Base-by-base conservation (phyloP, 2,329 filamentous ascomycete genomes). In the Sporothrix variecibatus region DNA sequence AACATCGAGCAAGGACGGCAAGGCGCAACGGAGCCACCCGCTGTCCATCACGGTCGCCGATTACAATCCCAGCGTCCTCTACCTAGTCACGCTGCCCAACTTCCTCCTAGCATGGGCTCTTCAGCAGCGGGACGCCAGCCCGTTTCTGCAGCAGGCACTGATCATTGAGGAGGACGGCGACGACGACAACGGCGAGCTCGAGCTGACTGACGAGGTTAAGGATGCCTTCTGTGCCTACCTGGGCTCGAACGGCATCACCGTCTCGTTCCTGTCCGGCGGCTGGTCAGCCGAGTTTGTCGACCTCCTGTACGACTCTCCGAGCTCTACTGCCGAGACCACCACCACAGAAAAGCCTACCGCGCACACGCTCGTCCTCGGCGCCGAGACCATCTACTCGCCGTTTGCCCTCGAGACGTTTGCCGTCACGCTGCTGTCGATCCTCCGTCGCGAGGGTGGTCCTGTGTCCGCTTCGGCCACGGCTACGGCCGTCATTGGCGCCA, bases 321-420 rank as follows among this genome's bases (percentile, higher is more conserved):
- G 62, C 60, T 76, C 51, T 76, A 43, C 65, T 73, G 40, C 64
- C 71, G 46, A 74, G n/a, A 28, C 72, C 51, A 78, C 81, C 11
- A 73, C 38, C 9, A 12, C 20, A 0, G 56, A 15, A 2, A 49
- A 20, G 43, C 34, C 67, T 2, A 20, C 43, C 0, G 34, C 46
- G 0, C 34, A 78, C 58, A 87, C 86, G 17, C 82, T 93, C 2
- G 83, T 95, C 5, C 83, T 96, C 1, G 93, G 91, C 0, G 92
- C 93, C 0, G 93, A 96, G 82, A 96, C 93, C 0, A 95, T 96
- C 62, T 96, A 96, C 82, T 94, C 91, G 2, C 93, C 92, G 0
- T 90, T 90, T 74, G 91, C 92, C 0, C 86, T 94, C 28, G 83
- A 85, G 49, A 87, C 89, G 0, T 96, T 95, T 79, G 89, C 91